Evolutionary conservation across 2,329 filamentous ascomycete species (phyloP).

Genomic region (Lasiodiplodia hormozganensis): DNA sequence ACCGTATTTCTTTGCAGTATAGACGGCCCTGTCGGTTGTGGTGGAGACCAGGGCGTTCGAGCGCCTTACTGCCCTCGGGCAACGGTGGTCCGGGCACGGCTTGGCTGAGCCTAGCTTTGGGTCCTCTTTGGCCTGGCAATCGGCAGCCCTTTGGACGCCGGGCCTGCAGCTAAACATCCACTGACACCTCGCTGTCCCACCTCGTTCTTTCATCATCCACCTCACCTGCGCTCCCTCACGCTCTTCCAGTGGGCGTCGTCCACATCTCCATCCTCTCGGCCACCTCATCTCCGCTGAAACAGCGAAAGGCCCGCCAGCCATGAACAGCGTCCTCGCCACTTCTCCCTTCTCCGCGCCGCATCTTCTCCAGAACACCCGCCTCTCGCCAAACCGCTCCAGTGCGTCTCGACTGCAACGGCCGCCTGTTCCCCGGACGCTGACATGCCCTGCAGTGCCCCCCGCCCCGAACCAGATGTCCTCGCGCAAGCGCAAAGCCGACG

Average conservation of each 20-base stretch:
- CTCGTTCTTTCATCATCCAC: constrained; percentile 29
- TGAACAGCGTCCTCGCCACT: constrained; percentile 67
- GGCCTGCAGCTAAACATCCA: constrained; percentile 26
- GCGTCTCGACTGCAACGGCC: constrained; percentile 41
- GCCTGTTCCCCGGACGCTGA: constrained; percentile 30
- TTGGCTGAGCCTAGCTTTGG: constrained; percentile 8
- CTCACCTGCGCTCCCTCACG: constrained; percentile 9
- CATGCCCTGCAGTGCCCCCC: constrained; percentile 44
- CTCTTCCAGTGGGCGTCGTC: constrained; percentile 17
- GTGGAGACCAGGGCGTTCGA: constrained; percentile 23
- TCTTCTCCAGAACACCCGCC: constrained; percentile 66
- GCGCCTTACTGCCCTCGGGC: constrained; percentile 17
- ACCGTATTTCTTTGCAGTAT: constrained; percentile 20
- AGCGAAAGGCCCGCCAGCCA: constrained; percentile 42
- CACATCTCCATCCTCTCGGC: constrained; percentile 13
- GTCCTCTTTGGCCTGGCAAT: constrained; percentile 6
- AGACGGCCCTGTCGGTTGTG: constrained; percentile 6
- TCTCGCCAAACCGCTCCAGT: constrained; percentile 67
- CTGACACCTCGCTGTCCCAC: constrained; percentile 28
- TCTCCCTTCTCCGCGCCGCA: constrained; percentile 67
- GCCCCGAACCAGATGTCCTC: constrained; percentile 53
- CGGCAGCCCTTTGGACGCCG: constrained; percentile 23
- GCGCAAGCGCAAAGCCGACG: constrained; percentile 89
- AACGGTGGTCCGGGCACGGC: constrained; percentile 15
- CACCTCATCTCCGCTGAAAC: constrained; percentile 13